phyloP scores from a whole-genome alignment of 1,139 yeast genomes.

The Taphrina wiesneri region DNA sequence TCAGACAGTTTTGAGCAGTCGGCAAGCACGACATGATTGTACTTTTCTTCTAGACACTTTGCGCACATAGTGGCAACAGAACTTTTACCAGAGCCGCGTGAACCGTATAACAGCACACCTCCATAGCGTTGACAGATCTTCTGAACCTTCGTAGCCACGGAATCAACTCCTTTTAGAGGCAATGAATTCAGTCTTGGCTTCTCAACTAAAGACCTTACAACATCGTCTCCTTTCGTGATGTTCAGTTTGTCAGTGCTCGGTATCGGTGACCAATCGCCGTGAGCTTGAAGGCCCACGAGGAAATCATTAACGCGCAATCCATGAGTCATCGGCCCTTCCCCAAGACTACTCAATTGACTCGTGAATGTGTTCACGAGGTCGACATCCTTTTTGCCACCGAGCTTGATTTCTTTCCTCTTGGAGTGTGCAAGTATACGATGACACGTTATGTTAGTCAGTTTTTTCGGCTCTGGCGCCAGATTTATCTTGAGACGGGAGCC shows the following conservation, averaged over 20 bases:
- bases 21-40: slow-evolving; percentile 11
- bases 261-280: slow-evolving; percentile 12
- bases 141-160: slow-evolving; percentile 50
- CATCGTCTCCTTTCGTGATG: slow-evolving; percentile 36
- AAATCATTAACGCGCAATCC: slow-evolving; percentile 11
- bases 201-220: background rate
- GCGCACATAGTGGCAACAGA: background rate
- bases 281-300: background rate
- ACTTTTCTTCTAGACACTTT: background rate
- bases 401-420: slow-evolving; percentile 43
- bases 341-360: background rate
- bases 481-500: slow-evolving; percentile 62
- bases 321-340: slow-evolving; percentile 23
- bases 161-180: slow-evolving; percentile 61
- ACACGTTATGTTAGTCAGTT: slow-evolving; percentile 49
- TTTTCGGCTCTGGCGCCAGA: slow-evolving; percentile 52
- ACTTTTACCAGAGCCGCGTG: slow-evolving; percentile 75
- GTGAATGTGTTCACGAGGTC: slow-evolving; percentile 8
- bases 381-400: slow-evolving; percentile 19
- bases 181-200: background rate
- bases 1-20: slow-evolving; percentile 13
- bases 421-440: slow-evolving; percentile 55
- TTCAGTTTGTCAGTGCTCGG: slow-evolving; percentile 2
- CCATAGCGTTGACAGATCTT: slow-evolving; percentile 53
- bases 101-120: slow-evolving; percentile 68